phyloP scores from a whole-genome alignment of 2,329 filamentous ascomycete genomes.

The Xylariaceae sp. region DNA sequence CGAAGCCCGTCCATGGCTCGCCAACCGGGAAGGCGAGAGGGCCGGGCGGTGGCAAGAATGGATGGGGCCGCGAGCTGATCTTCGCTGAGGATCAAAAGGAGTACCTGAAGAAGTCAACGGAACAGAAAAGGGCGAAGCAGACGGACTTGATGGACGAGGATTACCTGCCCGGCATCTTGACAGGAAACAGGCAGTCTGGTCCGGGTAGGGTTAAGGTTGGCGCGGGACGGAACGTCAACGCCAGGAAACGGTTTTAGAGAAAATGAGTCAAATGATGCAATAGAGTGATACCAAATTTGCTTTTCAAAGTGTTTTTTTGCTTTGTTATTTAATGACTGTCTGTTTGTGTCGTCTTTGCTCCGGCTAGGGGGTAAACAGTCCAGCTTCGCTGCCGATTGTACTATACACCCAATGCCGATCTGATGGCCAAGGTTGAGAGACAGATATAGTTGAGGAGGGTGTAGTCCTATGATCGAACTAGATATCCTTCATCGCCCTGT shows the following conservation, averaged over 20 bases:
- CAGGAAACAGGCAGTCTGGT: conserved; percentile 63
- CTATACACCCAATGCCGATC: too few relatives aligned
- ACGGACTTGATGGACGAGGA: conserved; percentile 93
- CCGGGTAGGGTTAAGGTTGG: conserved; percentile 72
- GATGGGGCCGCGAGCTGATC: conserved; percentile 82
- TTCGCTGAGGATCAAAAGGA: conserved; percentile 96
- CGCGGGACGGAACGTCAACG: conserved; percentile 82
- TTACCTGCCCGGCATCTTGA: conserved; percentile 80
- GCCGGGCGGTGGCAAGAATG: conserved; percentile 71
- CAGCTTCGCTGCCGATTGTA: too few relatives aligned
- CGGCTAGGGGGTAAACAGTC: too few relatives aligned
- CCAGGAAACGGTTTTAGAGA: conserved; percentile 52
- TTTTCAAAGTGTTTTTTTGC: background rate
- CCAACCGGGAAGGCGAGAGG: conserved; percentile 69
- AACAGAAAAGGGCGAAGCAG: conserved; percentile 64
- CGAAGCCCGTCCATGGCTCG: conserved; percentile 80
- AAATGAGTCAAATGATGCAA: background rate
- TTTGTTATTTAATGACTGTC: background rate
- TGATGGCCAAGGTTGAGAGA: too few relatives aligned
- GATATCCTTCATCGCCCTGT: too few relatives aligned
- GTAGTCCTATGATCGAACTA: too few relatives aligned
- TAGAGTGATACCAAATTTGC: conserved; percentile 17
- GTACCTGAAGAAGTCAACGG: conserved; percentile 61
- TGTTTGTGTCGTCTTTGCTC: too few relatives aligned
- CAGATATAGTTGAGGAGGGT: too few relatives aligned